Evolutionary conservation across 1,139 yeast genomes (phyloP).

Genomic region (Nakaseomyces delphensis): DNA sequence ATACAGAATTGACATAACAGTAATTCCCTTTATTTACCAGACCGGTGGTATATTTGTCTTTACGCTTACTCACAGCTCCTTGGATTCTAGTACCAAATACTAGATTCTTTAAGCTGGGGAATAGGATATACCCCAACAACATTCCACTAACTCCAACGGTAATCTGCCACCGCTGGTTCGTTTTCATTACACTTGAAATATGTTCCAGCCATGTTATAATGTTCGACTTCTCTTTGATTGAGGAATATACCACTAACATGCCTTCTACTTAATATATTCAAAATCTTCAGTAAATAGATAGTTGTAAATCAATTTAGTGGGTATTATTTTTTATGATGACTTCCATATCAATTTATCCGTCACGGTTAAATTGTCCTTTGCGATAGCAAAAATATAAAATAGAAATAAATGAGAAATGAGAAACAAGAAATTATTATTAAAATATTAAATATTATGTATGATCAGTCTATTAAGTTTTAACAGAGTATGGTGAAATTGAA

Average conservation of each 20-base stretch:
- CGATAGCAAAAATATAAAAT: no score
- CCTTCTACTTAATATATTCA: not conserved
- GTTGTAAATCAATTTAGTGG: no score
- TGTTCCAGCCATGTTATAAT: not conserved
- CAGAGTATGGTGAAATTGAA: not conserved
- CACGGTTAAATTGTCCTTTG: no score
- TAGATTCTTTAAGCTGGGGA: conserved; percentile 8
- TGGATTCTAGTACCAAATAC: not conserved
- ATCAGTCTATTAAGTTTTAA: not conserved
- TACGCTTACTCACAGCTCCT: conserved; percentile 37
- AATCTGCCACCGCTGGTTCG: not conserved
- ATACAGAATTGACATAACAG: conserved; percentile 86
- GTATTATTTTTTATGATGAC: no score
- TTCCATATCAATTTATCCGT: no score
- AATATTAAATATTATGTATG: not conserved
- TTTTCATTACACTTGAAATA: not conserved
- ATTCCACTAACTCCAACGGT: conserved; percentile 6
- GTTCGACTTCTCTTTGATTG: not conserved
- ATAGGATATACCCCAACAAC: conserved; percentile 9
- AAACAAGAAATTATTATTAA: no score
- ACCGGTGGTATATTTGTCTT: conserved; percentile 77
- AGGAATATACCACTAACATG: not conserved
- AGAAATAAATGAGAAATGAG: no score
- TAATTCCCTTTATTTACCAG: conserved; percentile 74
- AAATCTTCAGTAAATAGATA: no score